Base-by-base conservation (phyloP, 352 stramenopile genomes). In the Globisporangium ultimum region DNA sequence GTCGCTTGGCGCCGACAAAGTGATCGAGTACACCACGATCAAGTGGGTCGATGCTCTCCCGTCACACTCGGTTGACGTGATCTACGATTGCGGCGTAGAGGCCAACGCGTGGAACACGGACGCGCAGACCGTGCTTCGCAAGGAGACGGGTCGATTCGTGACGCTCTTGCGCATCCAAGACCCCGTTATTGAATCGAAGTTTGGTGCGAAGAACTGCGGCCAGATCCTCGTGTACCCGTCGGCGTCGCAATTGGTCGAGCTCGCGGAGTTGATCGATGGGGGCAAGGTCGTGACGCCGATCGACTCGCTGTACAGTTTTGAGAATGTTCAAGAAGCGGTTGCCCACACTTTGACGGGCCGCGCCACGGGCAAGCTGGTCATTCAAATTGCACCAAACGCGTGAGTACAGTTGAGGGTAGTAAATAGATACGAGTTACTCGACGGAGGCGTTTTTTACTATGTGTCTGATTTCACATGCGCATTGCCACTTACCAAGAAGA, bases 1-100 rank as follows among this genome's bases (percentile, higher is more conserved):
- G 47, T 74, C 64, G 41, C 53, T 78, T 2, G 80, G 73, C 11
- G 65, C 61, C 18, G 70, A 84, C 47, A 58, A 83, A 18, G 64
- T 89, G 41, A 73, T 93, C 15, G 73, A 89, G 53, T 91, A 93
- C 63, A 84, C 68, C 0, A 58, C 79, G 53, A 47, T 71, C 15
- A 73, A 67, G 47, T 72, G 64, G 69, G 42, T 20, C 42, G 46
- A 74, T 22, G 61, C 67, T 61, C 28, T 76, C 54, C 22, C 63
- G 51, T 53, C 59, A 13, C 60, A 72, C 28, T 70, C 64, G 12
- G 18, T 72, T 7, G 68, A 75, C 22, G 41, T 74, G n/a, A 64
- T 77, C 24, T 74, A 61, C 40, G 68, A 74, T 49, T 77, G 66
- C 40, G 59, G 52, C 10, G 38, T 76, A 8, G 71, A 76, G 43